Base-by-base conservation (phyloP, 2,329 filamentous ascomycete genomes). In the Leptoxyphium fumago region DNA sequence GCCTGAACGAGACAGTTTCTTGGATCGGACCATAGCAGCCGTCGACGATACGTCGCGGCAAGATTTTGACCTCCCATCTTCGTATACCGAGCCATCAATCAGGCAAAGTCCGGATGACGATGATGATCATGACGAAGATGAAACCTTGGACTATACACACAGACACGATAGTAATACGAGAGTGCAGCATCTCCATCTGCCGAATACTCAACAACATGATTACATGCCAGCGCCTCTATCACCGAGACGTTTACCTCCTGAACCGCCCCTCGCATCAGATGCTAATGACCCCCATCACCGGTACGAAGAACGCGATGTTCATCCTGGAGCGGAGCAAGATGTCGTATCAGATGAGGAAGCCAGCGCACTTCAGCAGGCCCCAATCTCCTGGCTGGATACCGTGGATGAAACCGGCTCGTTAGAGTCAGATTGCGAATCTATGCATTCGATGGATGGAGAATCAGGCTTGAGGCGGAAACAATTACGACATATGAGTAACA, bases 331-430 rank as follows among this genome's bases (percentile, higher is more conserved):
- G 15, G 32, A 36, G 9, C 29, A 29, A 9, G 21, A 42, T 3
- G 29, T 13, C 13, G 32, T 5, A 40, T 41, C 4, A 41, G 51
- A 40, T 41, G 36, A 30, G 48, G 47, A 29, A 46, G 42, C 17
- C 47, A 50, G 39, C 53, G 49, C 42, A 52, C 5, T 36, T 15
- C 13, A 9, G 32, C 32, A 52, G 40, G 54, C 55, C 34, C 55
- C 58, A 2, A 54, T 52, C 3, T 59, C 59, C 11, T 63, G 61
- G 61, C 45, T 63, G 47, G 78, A 76, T 18, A 72, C 75, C 10
- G 89, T 84, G 56, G 80, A 82, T 48, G 84, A 87, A 58, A 85
- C 84, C 4, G 86, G 83, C 54, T 94, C 87, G 17, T 94, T 88
- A 1, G 66, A 61, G 48, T 72, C 75, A 2, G 85, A 84, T 1